These are phyloP conservation scores for Zopfia rhizophila DNA, from an alignment of 2,329 filamentous ascomycete species.

Conservation along the genomic window DNA sequence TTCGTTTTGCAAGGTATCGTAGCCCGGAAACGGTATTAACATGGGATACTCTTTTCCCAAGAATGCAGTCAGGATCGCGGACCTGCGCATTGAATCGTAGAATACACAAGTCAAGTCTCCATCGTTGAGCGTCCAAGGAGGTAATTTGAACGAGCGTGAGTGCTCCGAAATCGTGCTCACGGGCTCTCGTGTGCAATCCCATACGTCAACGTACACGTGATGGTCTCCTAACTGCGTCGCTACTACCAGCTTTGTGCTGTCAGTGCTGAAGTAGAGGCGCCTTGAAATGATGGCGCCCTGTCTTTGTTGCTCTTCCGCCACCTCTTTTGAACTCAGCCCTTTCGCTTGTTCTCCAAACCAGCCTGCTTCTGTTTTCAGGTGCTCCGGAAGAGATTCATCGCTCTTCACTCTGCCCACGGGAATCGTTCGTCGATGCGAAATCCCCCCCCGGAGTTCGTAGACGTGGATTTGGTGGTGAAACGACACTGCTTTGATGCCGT, in stretches of 20 bases:
- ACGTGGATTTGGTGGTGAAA: conserved; percentile 40
- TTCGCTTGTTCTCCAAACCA: conserved; percentile 30
- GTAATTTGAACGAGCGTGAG: conserved; percentile 37
- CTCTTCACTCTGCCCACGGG: conserved; percentile 28
- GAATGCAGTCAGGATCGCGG: conserved; percentile 42
- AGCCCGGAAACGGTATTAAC: conserved; percentile 35
- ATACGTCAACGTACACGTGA: conserved; percentile 40
- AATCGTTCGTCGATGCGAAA: conserved; percentile 31
- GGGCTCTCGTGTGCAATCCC: conserved; percentile 36
- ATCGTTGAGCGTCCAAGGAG: conserved; percentile 47
- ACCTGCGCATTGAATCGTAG: conserved; percentile 41
- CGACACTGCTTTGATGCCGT: conserved; percentile 27
- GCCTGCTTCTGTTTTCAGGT: conserved; percentile 23
- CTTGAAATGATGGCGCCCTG: conserved; percentile 40
- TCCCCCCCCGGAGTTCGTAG: conserved; percentile 34
- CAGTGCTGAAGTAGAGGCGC: conserved; percentile 46
- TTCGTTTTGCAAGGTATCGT: conserved; percentile 39
- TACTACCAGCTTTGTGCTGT: conserved; percentile 44
- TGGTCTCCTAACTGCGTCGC: conserved; percentile 47
- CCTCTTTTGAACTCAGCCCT: conserved; percentile 32
- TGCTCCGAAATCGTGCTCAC: conserved; percentile 38
- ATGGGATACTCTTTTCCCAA: conserved; percentile 40
- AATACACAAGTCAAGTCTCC: conserved; percentile 48
- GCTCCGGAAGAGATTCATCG: conserved; percentile 19
- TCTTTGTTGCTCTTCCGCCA: conserved; percentile 42